These are phyloP conservation scores for Lachnellula cervina DNA, from an alignment of 2,329 filamentous ascomycete genomes.

Conservation along the genomic window DNA sequence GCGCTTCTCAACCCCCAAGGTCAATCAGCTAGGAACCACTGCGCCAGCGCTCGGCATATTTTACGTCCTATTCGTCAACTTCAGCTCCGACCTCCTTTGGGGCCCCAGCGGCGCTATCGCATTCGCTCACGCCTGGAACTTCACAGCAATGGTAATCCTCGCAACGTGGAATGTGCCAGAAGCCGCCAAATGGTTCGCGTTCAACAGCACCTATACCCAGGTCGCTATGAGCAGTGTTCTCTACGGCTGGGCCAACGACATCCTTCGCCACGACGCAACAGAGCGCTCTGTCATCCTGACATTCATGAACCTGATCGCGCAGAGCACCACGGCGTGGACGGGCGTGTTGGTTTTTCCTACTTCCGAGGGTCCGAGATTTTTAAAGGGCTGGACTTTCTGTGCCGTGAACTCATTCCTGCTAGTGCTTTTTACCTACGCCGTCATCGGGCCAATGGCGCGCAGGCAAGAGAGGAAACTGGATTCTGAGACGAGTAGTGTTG, in stretches of 20 bases:
- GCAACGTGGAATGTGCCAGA: constrained; percentile 53
- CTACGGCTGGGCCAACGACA: constrained; percentile 44
- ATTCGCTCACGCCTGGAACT: constrained; percentile 44
- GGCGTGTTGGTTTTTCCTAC: constrained; percentile 43
- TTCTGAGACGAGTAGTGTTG: not conserved
- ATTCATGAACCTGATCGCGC: constrained; percentile 39
- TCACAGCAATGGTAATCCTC: constrained; percentile 48
- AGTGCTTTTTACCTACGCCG: constrained; percentile 20
- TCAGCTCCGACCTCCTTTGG: constrained; percentile 48
- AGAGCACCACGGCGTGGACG: constrained; percentile 45
- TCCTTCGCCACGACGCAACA: constrained; percentile 35
- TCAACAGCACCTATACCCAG: constrained; percentile 39
- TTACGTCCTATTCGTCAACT: constrained; percentile 49
- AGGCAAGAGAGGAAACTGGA: constrained; percentile 11
- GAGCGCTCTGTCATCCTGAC: constrained; percentile 40
- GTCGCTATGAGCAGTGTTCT: constrained; percentile 43
- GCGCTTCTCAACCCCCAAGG: constrained; percentile 39
- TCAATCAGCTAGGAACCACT: constrained; percentile 50
- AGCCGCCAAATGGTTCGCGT: constrained; percentile 49
- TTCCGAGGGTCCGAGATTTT: constrained; percentile 39
- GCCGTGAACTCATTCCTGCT: constrained; percentile 32
- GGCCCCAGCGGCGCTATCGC: constrained; percentile 53
- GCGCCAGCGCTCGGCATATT: constrained; percentile 52
- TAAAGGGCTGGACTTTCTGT: constrained; percentile 35
- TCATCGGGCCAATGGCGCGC: constrained; percentile 14